Conservation (phyloP, 768 basidiomycete genomes). For the Hypholoma fasciculare region DNA sequence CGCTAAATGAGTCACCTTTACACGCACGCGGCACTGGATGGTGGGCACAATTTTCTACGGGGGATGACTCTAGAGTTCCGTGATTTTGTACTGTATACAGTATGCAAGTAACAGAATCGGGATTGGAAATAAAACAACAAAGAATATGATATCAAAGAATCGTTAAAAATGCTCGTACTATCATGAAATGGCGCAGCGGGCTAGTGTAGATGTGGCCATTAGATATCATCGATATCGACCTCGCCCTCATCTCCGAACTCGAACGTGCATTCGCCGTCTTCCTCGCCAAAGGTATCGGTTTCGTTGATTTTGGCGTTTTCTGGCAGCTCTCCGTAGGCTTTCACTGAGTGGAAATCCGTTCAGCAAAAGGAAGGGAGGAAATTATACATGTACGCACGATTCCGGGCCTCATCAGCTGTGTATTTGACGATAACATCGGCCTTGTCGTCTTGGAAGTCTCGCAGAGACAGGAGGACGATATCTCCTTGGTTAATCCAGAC, state of each 20-base stretch:
- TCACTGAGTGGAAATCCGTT: conserved; percentile 50
- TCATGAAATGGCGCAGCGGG: conserved; percentile 11
- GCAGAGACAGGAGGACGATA: conserved; percentile 90
- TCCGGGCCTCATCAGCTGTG: conserved; percentile 92
- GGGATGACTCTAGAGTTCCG: background rate
- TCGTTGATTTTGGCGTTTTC: conserved; percentile 97
- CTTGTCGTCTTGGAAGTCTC: conserved; percentile 99
- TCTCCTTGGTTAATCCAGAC: conserved; percentile 99
- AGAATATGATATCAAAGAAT: conserved; percentile 18
- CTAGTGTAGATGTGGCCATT: conserved; percentile 26
- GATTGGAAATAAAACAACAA: conserved; percentile 15
- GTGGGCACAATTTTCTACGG: no score
- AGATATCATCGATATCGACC: conserved; percentile 90
- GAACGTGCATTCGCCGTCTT: conserved; percentile 86
- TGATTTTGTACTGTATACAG: background rate
- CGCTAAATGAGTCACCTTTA: background rate
- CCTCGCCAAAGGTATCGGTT: conserved; percentile 90
- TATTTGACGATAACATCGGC: conserved; percentile 99
- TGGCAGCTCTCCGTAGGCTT: conserved; percentile 97
- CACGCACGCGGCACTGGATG: background rate
- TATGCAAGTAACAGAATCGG: conserved; percentile 6
- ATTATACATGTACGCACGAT: conserved; percentile 42
- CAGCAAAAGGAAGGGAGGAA: background rate
- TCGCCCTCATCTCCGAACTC: conserved; percentile 90
- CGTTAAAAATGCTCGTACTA: conserved; percentile 18